Evolutionary conservation across 2,329 filamentous ascomycete species (phyloP), one percentile per base, ranked within the genome.

Genomic region (Claviceps sp.): DNA sequence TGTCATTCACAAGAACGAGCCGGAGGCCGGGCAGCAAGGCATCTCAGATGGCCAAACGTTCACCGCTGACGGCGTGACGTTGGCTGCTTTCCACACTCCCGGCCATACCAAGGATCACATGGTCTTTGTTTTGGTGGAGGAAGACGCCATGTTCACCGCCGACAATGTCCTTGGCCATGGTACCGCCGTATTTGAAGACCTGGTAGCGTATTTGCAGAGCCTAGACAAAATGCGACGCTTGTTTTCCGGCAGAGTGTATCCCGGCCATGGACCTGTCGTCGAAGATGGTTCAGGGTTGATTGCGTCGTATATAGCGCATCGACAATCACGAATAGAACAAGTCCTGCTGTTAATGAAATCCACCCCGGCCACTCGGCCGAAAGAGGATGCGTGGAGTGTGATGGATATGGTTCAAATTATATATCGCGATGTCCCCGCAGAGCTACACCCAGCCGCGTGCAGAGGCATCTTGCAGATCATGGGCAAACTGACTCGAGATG

Each of bases 141-240:
- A 95, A 61, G 77, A 88, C 59, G 84, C 87, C 42, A 81, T 95
- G 70, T 93, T 95, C 65, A 94, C 89, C 0, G 89, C 85, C 6
- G 89, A 95, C 67, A 94, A 91, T 63, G 84, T 95, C 1, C 75
- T 95, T 2, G 89, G 89, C 1, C 87, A 95, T 54, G 89, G 89
- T 13, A 94, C 87, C 2, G 82, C 86, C 3, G 87, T 93, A 0
- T 94, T 94, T 58, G 87, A 94, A 64, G 80, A 93, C 56, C 72
- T 95, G 8, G 65, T 70, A 1, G 69, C 71, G 0, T 95, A 94
- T 63, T 71, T 94, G 56, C 62, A 66, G 20, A 88, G 81, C 54
- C 71, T 95, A 13, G 73, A 80, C 41, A 74, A 74, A 56, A 93
- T 95, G 88, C 72, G 74, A 46, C 65, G 68, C 22, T 70, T 81